phyloP scores from a whole-genome alignment of 768 basidiomycete genomes.

The Amanita rimosa region DNA sequence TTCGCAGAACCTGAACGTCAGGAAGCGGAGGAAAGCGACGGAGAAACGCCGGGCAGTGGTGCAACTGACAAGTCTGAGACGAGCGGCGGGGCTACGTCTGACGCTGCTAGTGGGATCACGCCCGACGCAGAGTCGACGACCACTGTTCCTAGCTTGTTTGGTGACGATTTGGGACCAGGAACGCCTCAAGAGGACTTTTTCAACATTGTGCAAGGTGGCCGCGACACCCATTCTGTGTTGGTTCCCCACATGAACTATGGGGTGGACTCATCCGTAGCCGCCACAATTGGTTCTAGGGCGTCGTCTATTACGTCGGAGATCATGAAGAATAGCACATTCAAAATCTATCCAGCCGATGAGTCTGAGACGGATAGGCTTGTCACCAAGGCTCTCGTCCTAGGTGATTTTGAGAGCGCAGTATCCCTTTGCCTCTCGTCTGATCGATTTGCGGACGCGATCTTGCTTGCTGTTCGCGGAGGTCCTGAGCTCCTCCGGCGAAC shows the following conservation, averaged over 20 bases:
- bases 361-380: conserved; percentile 80
- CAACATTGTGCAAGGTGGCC: conserved; percentile 47
- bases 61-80: conserved; percentile 58
- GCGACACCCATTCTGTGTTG: conserved; percentile 29
- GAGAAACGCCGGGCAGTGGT: conserved; percentile 21
- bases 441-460: conserved; percentile 88
- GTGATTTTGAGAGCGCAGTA: conserved; percentile 92
- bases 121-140: conserved; percentile 73
- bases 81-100: conserved; percentile 53
- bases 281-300: conserved; percentile 86
- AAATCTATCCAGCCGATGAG: conserved; percentile 81
- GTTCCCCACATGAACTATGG: conserved; percentile 76
- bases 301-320: conserved; percentile 70
- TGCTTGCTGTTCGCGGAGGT: conserved; percentile 87
- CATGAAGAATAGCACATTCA: conserved; percentile 75
- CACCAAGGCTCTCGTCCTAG: conserved; percentile 88
- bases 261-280: conserved; percentile 85
- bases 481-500: conserved; percentile 78
- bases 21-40: conserved; percentile 24
- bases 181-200: conserved; percentile 82
- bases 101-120: conserved; percentile 40
- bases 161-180: conserved; percentile 58
- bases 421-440: conserved; percentile 82
- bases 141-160: conserved; percentile 81
- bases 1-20: conserved; percentile 68